A percentile compares a stretch with the other conserved stretches of the same genome.
Conservation (phyloP, 192 early-diverging fungal genomes). For the Chytriomyces confervae region DNA sequence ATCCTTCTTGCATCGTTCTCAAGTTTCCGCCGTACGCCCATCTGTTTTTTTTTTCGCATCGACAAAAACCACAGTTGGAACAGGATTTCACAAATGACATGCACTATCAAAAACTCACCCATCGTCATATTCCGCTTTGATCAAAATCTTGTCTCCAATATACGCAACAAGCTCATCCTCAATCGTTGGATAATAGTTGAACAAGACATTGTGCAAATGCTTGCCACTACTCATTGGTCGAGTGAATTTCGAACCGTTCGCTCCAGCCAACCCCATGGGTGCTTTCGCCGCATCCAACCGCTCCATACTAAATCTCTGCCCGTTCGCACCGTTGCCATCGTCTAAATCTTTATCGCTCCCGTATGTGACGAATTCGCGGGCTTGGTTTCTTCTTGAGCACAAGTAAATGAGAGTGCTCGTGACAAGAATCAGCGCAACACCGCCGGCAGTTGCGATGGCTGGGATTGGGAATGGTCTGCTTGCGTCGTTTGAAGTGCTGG, state of each 20-base stretch:
- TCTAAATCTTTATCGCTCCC: slow-evolving; percentile 8
- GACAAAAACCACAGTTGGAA: no score
- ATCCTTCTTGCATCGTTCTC: slow-evolving; percentile 26
- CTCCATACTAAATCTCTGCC: neutral
- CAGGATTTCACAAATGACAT: no score
- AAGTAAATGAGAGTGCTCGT: neutral
- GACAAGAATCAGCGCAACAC: neutral
- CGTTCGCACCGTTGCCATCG: slow-evolving; percentile 51
- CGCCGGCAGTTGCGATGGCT: slow-evolving; percentile 1
- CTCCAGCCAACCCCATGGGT: neutral
- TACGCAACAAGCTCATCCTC: slow-evolving; percentile 8
- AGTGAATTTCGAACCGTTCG: neutral
- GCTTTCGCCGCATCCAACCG: neutral
- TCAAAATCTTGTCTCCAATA: slow-evolving; percentile 9
- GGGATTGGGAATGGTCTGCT: slow-evolving; percentile 2
- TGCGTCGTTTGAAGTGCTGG: no score
- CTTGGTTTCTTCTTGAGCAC: slow-evolving; percentile 5
- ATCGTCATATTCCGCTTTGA: slow-evolving; percentile 57
- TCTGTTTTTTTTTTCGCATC: no score
- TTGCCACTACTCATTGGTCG: slow-evolving; percentile 7
- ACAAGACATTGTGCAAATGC: slow-evolving; percentile 9
- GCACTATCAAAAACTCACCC: slow-evolving; percentile 36
- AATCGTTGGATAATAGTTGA: neutral
- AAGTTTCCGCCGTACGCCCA: slow-evolving; percentile 61
- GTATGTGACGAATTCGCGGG: neutral